Percentiles rank a stretch among this genome's conserved stretches.
These are phyloP conservation scores for Mucor piriformis DNA, from an alignment of 371 early-diverging fungal species.

Conservation along the genomic window DNA sequence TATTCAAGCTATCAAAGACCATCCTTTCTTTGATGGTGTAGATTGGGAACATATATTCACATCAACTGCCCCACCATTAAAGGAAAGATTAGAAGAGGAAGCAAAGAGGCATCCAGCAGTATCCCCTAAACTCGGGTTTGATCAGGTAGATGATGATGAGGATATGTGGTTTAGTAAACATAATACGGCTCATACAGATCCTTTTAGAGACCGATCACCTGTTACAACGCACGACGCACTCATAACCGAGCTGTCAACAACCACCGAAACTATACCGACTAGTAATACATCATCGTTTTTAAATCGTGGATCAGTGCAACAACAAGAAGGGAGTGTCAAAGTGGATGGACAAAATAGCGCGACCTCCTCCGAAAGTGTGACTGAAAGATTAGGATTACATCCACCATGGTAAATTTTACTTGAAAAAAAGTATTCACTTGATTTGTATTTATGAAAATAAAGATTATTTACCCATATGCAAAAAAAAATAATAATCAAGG, in stretches of 20 bases:
- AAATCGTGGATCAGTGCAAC: background rate
- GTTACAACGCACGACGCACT: background rate
- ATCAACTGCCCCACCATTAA: constrained; percentile 36
- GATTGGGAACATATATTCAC: constrained; percentile 75
- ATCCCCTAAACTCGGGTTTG: constrained; percentile 20
- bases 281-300: background rate
- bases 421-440: background rate
- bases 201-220: background rate
- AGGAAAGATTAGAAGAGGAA: constrained; percentile 33
- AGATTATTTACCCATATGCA: background rate
- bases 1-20: constrained; percentile 77
- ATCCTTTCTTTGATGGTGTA: constrained; percentile 89
- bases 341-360: constrained; percentile 10
- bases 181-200: background rate
- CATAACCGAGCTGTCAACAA: background rate
- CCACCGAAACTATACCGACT: background rate
- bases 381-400: constrained; percentile 34
- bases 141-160: constrained; percentile 17
- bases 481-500: constrained; percentile 23
- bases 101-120: constrained; percentile 21
- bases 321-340: background rate
- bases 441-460: too few relatives aligned
- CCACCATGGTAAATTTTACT: constrained; percentile 35
- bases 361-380: constrained; percentile 4
- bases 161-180: constrained; percentile 36